Evolutionary conservation across 177 flowering plant species (phyloP), one percentile per base, ranked within the genome.

Genomic region (Telopea speciosissima): DNA sequence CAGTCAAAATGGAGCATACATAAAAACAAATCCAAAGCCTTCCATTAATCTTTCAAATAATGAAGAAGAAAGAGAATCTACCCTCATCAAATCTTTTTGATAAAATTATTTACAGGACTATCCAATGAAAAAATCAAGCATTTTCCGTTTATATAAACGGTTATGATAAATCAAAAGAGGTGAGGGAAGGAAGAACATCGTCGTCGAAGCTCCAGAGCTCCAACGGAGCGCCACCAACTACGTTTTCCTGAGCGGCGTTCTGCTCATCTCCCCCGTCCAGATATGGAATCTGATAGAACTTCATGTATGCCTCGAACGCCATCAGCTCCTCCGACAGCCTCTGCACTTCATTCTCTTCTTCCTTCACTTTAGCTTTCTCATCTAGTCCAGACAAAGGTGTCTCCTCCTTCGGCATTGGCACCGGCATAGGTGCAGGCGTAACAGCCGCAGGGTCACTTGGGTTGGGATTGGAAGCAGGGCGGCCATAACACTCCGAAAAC

Each of bases 181-280:
- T 3, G 8, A 6, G 6, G 33, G 75, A 1, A 14, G 74, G 24
- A 49, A 59, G 68, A 66, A 31, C 81, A 68, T 88, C 93, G 52
- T 88, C 93, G 52, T 87, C 89, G 66, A 90, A 93, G 82, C 82
- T 89, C 98, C 98, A 93, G 3, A 93, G 94, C n/a, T 84, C 81
- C 58, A 75, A 22, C 0, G 69, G 40, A 17, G 45, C 75, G 26
- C 66, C 69, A 7, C 24, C 71, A 21, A 70, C 68, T 0, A 56
- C 65, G 60, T 24, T 73, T 12, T 75, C 82, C 45, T 70, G 74
- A 24, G 56, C 62, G 16, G 68, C 23, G 65, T 70, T 77, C 21
- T 71, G 74, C 72, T 75, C 76, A 17, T 12, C 14, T 17, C 72
- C 65, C n/a, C 78, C 80, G 10, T 67, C 77, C 56, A 80, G 73